Base-by-base conservation (phyloP, 225 moss, liverwort and hornwort genomes). In the Marchantia polymorpha region DNA sequence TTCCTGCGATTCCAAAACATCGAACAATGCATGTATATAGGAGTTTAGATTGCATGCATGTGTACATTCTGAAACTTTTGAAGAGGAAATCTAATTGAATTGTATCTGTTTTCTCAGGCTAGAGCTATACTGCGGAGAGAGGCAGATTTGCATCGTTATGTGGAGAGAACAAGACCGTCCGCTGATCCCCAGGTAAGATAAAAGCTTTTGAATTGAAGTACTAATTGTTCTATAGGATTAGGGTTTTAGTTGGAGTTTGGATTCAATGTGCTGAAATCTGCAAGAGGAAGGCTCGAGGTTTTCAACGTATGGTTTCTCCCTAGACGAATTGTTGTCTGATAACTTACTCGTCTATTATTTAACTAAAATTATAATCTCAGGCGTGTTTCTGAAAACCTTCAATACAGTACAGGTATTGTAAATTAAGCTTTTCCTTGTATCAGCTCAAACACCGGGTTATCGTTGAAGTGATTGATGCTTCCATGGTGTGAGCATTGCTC, bases 131-230 rank as follows among this genome's bases (percentile, higher is more conserved):
- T 89, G 81, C 66, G 86, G 50, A 85, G 92, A 74, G 92, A 94
- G 16, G 89, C 81, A 69, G 92, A 96, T 77, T 89, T 90, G n/a
- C 86, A 91, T 79, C 92, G 91, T 64, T 82, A 96, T 72, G 81
- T 92, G 63, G 91, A 94, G 81, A 89, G 79, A 83, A 78, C 87
- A 50, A 89, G 79, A 73, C 89, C 89, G 10, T 77, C 91, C 39
- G 88, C 94, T 82, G 88, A 78, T 74, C 88, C 93, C 73, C 94
- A 96, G 91, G 96, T 92, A 87, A 77, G 51, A 26, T 7, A 8
- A n/a, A 74, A 69, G 9, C 77, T 12, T 10, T 17, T 14, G 49
- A 14, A 63, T 17, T 39, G 11, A 64, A 9, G 13, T 15, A 56
- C 16, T 15, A 14, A 58, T 20, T 16, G 46, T 20, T 20, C 2